Conservation (phyloP, 148 eudicot genomes). For the Amaranthus cruentus region DNA sequence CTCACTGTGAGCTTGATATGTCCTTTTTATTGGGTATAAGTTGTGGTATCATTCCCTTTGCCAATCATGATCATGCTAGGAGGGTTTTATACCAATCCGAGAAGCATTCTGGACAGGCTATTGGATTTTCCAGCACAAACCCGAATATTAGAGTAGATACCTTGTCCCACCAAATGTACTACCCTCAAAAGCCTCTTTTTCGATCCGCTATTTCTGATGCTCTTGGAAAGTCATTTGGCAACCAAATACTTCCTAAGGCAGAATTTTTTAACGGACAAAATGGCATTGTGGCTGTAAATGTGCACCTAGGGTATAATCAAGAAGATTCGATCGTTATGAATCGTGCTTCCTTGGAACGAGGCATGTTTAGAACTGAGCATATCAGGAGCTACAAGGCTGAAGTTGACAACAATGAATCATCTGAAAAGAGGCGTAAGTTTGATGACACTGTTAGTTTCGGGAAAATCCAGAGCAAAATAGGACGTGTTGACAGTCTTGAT, state of each 20-base stretch:
- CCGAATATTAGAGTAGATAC: slow-evolving; percentile 80
- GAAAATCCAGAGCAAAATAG: slow-evolving; percentile 74
- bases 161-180: slow-evolving; percentile 67
- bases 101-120: slow-evolving; percentile 92
- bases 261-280: slow-evolving; percentile 88
- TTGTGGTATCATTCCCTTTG: slow-evolving; percentile 83
- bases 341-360: slow-evolving; percentile 89
- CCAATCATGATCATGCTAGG: slow-evolving; percentile 91
- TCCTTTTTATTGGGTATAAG: slow-evolving; percentile 81
- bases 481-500: slow-evolving; percentile 84
- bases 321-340: slow-evolving; percentile 97
- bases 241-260: slow-evolving; percentile 50
- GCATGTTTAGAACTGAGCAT: slow-evolving; percentile 91
- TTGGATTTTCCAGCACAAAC: slow-evolving; percentile 75
- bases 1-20: slow-evolving; percentile 93
- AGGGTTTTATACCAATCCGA: slow-evolving; percentile 89
- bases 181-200: slow-evolving; percentile 89
- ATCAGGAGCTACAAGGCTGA: slow-evolving; percentile 86
- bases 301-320: slow-evolving; percentile 90
- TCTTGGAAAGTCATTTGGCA: slow-evolving; percentile 57
- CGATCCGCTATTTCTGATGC: slow-evolving; percentile 64
- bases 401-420: slow-evolving; percentile 60
- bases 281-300: slow-evolving; percentile 95
- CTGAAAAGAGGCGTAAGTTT: slow-evolving; percentile 42
- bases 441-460: slow-evolving; percentile 68